Evolutionary conservation across 441 rosid species (phyloP), one percentile per base, ranked within the genome.

Genomic region (Populus hybrid): DNA sequence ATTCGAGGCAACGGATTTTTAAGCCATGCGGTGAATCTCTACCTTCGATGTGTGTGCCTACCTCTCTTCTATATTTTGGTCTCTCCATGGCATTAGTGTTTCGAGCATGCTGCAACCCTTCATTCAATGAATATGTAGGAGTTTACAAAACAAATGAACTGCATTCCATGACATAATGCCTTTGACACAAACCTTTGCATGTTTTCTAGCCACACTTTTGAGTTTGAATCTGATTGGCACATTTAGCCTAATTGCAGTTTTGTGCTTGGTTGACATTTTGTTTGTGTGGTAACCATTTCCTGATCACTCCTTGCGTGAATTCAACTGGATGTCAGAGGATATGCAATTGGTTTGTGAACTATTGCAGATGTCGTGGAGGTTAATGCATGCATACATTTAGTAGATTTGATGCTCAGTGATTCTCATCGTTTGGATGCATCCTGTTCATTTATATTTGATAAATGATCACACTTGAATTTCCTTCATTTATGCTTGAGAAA

Each of bases 21-120:
- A 78, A 87, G 84, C 79, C 98, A 95, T 86, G 99, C 99, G 0
- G 85, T 95, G 73, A 95, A 95, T 86, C 87, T 95, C 69, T 95
- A 93, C 85, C 94, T 95, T 78, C 87, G 99, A 77, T 95, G 97
- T 95, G 83, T 76, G 99, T 79, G 36, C 68, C 76, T 80, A 53
- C 75, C 38, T 79, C 5, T 34, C 69, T 57, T 0, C 50, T 72
- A 3, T 28, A 42, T 75, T 74, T 30, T 50, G 67, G 59, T 81
- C 36, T 79, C 59, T 70, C 35, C 72, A 23, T 11, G 18, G 42
- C 24, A 24, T 26, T 2, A 46, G 6, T 70, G 63, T 46, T 34
- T 70, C 38, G 34, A 28, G 70, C 64, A 18, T 66, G 19, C 14
- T 21, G 28, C 19, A 18, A 10, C 64, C 42, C 34, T 70, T 70